Conservation (phyloP, 257 asterid species). For the Ilex aquifolium region DNA sequence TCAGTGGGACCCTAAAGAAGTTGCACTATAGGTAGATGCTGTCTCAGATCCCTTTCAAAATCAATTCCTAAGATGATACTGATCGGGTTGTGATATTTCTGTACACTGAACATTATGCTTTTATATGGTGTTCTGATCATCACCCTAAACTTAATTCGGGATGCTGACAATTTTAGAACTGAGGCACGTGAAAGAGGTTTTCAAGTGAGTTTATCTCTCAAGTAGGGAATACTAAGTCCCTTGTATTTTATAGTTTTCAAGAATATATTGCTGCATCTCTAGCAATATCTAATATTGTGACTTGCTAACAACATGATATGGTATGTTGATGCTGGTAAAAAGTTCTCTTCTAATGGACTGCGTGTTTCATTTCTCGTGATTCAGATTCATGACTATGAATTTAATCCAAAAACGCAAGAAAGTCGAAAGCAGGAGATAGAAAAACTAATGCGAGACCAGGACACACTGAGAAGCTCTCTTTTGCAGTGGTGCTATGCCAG, state of each 20-base stretch:
- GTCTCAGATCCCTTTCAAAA: too few relatives aligned
- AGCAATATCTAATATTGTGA: neutral
- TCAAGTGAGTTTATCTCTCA: slow-evolving; percentile 44
- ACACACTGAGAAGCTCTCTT: slow-evolving; percentile 62
- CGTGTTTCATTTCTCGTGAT: slow-evolving; percentile 18
- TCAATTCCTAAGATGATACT: too few relatives aligned
- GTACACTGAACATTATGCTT: too few relatives aligned
- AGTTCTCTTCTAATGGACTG: slow-evolving; percentile 16
- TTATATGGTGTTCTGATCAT: too few relatives aligned
- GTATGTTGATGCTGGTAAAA: neutral
- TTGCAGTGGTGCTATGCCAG: slow-evolving; percentile 81
- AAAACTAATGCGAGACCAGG: slow-evolving; percentile 70
- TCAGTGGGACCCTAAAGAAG: too few relatives aligned
- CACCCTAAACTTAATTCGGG: slow-evolving; percentile 21
- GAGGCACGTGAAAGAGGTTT: slow-evolving; percentile 80
- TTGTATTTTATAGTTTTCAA: neutral
- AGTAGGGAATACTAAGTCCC: neutral
- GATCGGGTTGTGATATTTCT: too few relatives aligned
- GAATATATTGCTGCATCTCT: slow-evolving; percentile 2
- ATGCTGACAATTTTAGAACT: slow-evolving; percentile 82
- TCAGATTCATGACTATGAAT: slow-evolving; percentile 79
- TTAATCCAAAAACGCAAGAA: slow-evolving; percentile 62
- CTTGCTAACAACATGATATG: too few relatives aligned
- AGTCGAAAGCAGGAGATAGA: slow-evolving; percentile 67
- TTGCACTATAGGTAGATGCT: too few relatives aligned